Base-by-base conservation (phyloP, 352 stramenopile genomes). In the Phytophthora pinifolia region DNA sequence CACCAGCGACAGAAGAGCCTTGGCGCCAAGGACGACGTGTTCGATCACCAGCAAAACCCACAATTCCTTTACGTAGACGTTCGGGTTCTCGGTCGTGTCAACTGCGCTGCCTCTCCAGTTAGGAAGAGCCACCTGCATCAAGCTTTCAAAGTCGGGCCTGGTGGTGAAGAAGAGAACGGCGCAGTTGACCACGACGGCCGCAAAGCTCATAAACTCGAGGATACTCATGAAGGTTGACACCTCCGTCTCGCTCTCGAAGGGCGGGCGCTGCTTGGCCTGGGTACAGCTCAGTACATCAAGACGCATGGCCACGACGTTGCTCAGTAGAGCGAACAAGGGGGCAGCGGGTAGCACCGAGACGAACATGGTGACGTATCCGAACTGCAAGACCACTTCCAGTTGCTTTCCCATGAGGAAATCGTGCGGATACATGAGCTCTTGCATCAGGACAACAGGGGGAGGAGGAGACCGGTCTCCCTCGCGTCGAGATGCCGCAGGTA, bases 301-400 rank as follows among this genome's bases (percentile, higher is more conserved):
- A 31, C 91, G 78, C 47, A 88, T 91, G 46, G 96, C 92, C 50
- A 98, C 62, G 1, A 92, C 76, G 56, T 97, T 96, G 42, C 80
- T 89, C 22, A 94, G 37, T 37, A 96, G 72, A 18, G 89, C 89
- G 47, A 98, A 76, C 36, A 98, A 62, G 14, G 92, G 85, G 17
- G 86, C 94, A 13, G 92, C 58, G 0, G 92, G 92, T 49, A 97
- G 88, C 35, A 96, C 94, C 0, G 83, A 92, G 2, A 96, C 89
- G 67, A 98, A 98, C 69, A 98, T 86, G 30, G 91, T 98, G 35
- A 98, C 82, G 66, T 98, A 98, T 37, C 92, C 92, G 59, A 98
- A 97, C 82, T 89, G 79, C n/a, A 92, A 59, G 35, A 92, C 68
- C 9, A 84, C 54, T 49, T 92, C 82, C 72, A 89, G 89, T 33